phyloP scores from a whole-genome alignment of 2,329 filamentous ascomycete species.

The Atkinsonella texensis region DNA sequence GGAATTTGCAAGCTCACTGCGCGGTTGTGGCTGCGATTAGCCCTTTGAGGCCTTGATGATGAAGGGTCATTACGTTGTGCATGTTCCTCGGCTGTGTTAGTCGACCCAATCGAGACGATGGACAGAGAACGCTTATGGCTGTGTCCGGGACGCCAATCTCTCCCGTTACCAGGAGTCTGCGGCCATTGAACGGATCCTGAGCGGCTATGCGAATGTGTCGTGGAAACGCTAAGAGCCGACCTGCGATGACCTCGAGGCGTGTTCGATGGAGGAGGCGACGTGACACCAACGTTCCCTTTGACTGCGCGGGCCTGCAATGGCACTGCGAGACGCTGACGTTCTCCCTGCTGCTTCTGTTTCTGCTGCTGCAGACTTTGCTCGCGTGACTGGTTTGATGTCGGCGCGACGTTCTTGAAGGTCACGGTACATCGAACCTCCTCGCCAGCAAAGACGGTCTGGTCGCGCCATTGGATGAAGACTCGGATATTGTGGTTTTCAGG shows the following conservation, averaged over 20 bases:
- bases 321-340: constrained; percentile 28
- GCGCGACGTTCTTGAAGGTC: constrained; percentile 79
- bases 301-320: constrained; percentile 28
- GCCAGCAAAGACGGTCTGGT: constrained; percentile 89
- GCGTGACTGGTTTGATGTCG: constrained; percentile 25
- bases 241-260: constrained; percentile 45
- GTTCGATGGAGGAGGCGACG: constrained; percentile 29
- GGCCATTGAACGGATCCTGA: constrained; percentile 37
- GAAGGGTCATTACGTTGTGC: constrained; percentile 29
- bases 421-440: constrained; percentile 94
- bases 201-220: constrained; percentile 30
- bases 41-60: constrained; percentile 31
- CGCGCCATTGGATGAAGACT: constrained; percentile 90
- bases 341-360: constrained; percentile 14
- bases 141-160: constrained; percentile 31
- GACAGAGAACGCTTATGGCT: constrained; percentile 67
- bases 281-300: constrained; percentile 32
- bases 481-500: constrained; percentile 59
- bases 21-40: constrained; percentile 55
- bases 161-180: constrained; percentile 17
- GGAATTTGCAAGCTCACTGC: constrained; percentile 71
- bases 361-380: constrained; percentile 12
- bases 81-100: constrained; percentile 35
- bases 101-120: constrained; percentile 64
- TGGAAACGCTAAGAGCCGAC: constrained; percentile 47